phyloP scores from a whole-genome alignment of 129 eudicot species.

The Oenanthe sinensis region DNA sequence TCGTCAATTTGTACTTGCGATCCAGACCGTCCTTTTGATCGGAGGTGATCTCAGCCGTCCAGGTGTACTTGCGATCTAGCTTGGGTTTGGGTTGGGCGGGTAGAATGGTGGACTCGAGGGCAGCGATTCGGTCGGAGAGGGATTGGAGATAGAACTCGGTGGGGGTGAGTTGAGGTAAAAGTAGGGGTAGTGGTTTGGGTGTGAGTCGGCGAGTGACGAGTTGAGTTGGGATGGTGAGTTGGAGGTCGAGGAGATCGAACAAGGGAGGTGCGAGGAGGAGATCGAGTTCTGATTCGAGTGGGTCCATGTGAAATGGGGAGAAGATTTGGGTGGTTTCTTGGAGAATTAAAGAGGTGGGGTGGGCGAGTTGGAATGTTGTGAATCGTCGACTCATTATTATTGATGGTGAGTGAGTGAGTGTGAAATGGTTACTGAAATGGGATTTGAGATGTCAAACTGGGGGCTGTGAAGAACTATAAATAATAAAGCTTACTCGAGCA shows the following conservation, averaged over 20 bases:
- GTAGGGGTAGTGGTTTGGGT: background rate
- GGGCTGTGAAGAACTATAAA: background rate
- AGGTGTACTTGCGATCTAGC: slow-evolving; percentile 76
- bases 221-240: slow-evolving; percentile 27
- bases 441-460: background rate
- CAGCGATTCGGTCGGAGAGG: slow-evolving; percentile 64
- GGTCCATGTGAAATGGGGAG: slow-evolving; percentile 17
- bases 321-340: slow-evolving; percentile 8
- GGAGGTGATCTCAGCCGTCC: slow-evolving; percentile 82
- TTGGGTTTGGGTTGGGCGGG: slow-evolving; percentile 19
- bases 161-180: slow-evolving; percentile 6
- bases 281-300: slow-evolving; percentile 18
- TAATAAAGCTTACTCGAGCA: background rate
- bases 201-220: slow-evolving; percentile 30
- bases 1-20: slow-evolving; percentile 59
- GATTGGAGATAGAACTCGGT: slow-evolving; percentile 36
- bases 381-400: slow-evolving; percentile 26
- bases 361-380: slow-evolving; percentile 12
- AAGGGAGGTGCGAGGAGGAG: slow-evolving; percentile 26
- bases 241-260: slow-evolving; percentile 40
- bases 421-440: no score
- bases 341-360: slow-evolving; percentile 15
- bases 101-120: slow-evolving; percentile 49
- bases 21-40: slow-evolving; percentile 42
- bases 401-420: no score